Percentiles rank a stretch among this genome's conserved stretches.
phyloP scores from a whole-genome alignment of 208 protist genomes.

The Lotmaria passim region DNA sequence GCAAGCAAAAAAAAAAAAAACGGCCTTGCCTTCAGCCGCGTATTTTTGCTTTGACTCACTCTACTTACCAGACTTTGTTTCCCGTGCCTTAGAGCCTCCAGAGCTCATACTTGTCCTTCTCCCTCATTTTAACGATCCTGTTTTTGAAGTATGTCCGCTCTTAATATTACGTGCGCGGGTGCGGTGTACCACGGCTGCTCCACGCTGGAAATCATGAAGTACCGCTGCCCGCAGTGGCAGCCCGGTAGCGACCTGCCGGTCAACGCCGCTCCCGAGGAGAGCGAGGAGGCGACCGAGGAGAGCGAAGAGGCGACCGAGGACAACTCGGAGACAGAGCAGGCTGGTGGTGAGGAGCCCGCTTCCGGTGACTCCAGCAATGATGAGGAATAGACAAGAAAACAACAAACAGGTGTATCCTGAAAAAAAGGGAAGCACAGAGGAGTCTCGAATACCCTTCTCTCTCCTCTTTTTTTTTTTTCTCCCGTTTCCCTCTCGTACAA shows the following conservation, averaged over 20 bases:
- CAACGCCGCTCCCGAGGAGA: slow-evolving; percentile 36
- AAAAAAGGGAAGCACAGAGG: background rate
- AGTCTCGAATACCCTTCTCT: background rate
- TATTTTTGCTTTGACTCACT: background rate
- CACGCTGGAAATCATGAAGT: slow-evolving; percentile 72
- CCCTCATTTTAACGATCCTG: background rate
- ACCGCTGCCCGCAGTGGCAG: slow-evolving; percentile 77
- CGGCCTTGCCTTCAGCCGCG: too few species aligned
- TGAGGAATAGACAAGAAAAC: slow-evolving; percentile 14
- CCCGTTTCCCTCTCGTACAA: background rate
- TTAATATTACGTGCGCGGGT: slow-evolving; percentile 74
- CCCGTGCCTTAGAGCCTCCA: too few species aligned
- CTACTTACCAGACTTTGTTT: too few species aligned
- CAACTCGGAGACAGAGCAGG: slow-evolving; percentile 13
- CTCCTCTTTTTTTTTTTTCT: background rate
- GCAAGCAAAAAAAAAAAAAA: background rate
- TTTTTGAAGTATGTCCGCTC: slow-evolving; percentile 65
- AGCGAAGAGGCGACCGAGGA: slow-evolving; percentile 21
- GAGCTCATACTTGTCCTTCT: background rate
- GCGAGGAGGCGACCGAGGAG: slow-evolving; percentile 28
- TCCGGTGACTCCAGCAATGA: slow-evolving; percentile 12
- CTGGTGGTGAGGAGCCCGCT: background rate
- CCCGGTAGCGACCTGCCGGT: slow-evolving; percentile 59
- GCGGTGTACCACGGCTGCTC: slow-evolving; percentile 60
- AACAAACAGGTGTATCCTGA: background rate